A percentile compares a stretch with the other conserved stretches of the same genome.
These are phyloP conservation scores for Asterophora parasitica DNA, from an alignment of 768 basidiomycete genomes.

Conservation along the genomic window DNA sequence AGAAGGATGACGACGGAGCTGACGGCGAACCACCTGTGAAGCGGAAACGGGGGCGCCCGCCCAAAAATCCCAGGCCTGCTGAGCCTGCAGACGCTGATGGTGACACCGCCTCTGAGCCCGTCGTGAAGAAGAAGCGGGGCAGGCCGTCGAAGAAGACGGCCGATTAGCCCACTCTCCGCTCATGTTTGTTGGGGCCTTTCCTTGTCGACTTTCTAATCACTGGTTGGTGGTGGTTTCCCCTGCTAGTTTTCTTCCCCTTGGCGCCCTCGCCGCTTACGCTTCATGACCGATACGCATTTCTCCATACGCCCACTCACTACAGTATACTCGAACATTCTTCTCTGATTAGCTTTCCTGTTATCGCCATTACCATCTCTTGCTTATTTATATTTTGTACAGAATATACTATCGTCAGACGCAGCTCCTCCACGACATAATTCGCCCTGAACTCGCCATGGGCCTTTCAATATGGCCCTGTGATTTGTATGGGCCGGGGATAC, in stretches of 20 bases:
- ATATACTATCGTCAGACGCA: conserved; percentile 15
- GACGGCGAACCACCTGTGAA: conserved; percentile 53
- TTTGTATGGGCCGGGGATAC: conserved; percentile 6
- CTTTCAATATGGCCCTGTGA: conserved; percentile 14
- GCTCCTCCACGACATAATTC: background rate
- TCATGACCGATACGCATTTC: conserved; percentile 34
- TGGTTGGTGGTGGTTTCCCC: conserved; percentile 21
- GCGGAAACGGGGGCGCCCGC: conserved; percentile 71
- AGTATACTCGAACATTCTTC: conserved; percentile 17
- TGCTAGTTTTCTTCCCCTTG: conserved; percentile 11
- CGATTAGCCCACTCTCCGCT: conserved; percentile 17
- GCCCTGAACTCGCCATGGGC: conserved; percentile 19
- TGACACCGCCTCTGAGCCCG: conserved; percentile 39
- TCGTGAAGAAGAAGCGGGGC: conserved; percentile 65
- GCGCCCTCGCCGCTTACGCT: conserved; percentile 19
- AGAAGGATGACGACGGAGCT: conserved; percentile 39
- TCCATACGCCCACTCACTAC: conserved; percentile 25
- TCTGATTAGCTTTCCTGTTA: conserved; percentile 21
- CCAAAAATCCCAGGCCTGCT: conserved; percentile 56
- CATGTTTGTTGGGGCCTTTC: conserved; percentile 13
- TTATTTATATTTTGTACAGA: conserved; percentile 34
- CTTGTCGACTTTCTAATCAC: conserved; percentile 16
- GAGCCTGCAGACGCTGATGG: conserved; percentile 33
- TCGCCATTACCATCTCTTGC: conserved; percentile 25
- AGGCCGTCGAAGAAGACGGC: conserved; percentile 57